Conservation (phyloP, 306 rosid species). For the Styphnolobium japonicum region DNA sequence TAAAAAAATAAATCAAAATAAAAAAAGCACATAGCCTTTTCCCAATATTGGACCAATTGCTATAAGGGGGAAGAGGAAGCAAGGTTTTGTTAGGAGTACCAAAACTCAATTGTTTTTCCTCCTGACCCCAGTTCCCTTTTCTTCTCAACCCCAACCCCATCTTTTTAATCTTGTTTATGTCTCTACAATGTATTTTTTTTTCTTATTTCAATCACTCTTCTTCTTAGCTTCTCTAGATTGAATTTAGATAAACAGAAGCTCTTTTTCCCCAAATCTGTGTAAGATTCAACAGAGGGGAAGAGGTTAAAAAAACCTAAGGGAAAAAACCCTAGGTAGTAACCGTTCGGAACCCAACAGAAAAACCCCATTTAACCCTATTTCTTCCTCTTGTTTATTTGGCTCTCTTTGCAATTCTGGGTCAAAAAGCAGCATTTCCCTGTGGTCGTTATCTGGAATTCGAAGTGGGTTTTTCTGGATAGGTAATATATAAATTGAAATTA, state of each 20-base stretch:
- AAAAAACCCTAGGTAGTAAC: conserved; percentile 12
- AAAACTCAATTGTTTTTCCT: neutral
- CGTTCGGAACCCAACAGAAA: neutral
- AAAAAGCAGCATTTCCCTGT: neutral
- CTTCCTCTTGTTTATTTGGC: neutral
- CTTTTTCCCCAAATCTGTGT: neutral
- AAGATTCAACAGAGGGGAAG: neutral
- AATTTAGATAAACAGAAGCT: neutral
- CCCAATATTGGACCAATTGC: neutral
- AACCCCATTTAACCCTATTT: neutral
- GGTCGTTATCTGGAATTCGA: neutral
- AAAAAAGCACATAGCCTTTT: neutral
- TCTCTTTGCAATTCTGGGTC: neutral
- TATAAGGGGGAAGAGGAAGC: neutral
- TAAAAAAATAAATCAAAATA: no score
- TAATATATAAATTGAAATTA: neutral
- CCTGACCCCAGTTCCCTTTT: neutral
- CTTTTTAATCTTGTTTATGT: neutral
- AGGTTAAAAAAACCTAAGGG: no score
- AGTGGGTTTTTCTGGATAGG: neutral
- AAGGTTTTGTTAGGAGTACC: neutral
- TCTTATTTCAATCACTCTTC: neutral
- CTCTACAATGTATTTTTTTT: neutral
- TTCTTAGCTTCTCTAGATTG: neutral
- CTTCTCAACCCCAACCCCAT: neutral